Evolutionary conservation across 352 stramenopile genomes (phyloP).

Genomic region (Globisporangium radiosum): DNA sequence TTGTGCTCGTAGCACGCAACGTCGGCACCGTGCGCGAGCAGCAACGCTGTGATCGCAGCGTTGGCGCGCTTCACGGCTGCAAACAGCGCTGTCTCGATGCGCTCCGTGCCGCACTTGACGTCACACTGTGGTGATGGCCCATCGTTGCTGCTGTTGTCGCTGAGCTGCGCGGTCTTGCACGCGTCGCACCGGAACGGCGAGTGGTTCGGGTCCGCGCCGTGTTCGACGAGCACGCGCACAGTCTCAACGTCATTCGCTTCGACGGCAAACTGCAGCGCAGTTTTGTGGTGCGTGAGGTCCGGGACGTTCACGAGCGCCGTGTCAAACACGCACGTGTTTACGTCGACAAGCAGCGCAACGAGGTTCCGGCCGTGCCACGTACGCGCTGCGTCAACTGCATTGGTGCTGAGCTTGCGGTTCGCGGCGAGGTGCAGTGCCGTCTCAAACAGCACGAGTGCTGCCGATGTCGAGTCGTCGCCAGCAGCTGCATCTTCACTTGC

Average conservation of each 20-base stretch:
- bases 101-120: conserved; percentile 25
- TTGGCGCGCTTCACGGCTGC: conserved; percentile 30
- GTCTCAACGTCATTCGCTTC: conserved; percentile 33
- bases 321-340: conserved; percentile 24
- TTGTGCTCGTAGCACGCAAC: conserved; percentile 34
- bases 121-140: conserved; percentile 14
- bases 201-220: conserved; percentile 40
- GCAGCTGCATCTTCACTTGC: neutral
- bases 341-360: conserved; percentile 39
- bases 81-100: conserved; percentile 40
- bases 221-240: conserved; percentile 26
- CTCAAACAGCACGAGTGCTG: conserved; percentile 25
- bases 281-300: conserved; percentile 42
- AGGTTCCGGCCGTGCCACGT: conserved; percentile 56
- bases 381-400: conserved; percentile 19
- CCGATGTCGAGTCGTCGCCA: conserved; percentile 7
- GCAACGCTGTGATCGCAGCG: conserved; percentile 22
- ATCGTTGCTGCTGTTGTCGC: neutral
- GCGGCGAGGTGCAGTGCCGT: conserved; percentile 50
- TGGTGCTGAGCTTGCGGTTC: conserved; percentile 29
- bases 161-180: conserved; percentile 17
- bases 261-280: conserved; percentile 51
- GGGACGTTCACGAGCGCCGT: conserved; percentile 38
- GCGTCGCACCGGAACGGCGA: conserved; percentile 38
- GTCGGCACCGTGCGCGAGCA: conserved; percentile 38